phyloP scores from a whole-genome alignment of 2,329 filamentous ascomycete genomes.

The Tolypocladium capitatum region DNA sequence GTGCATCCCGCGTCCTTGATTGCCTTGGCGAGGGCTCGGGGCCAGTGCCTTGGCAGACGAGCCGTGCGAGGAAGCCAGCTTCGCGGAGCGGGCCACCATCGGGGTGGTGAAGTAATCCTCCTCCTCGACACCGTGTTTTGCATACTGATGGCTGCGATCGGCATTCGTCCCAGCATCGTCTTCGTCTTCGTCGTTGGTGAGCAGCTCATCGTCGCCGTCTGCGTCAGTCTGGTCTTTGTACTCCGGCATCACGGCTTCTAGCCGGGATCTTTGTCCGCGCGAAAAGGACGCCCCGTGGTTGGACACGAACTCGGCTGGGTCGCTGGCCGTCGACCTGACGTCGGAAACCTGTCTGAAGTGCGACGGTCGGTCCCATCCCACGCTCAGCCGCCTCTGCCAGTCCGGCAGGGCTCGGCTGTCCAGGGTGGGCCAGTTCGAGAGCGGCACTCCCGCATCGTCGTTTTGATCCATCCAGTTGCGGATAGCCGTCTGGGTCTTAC shows the following conservation, averaged over 20 bases:
- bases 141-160: slow-evolving; percentile 17
- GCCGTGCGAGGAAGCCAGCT: slow-evolving; percentile 19
- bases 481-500: slow-evolving; percentile 69
- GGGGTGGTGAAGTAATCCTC: slow-evolving; percentile 44
- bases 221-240: slow-evolving; percentile 59
- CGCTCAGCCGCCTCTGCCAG: slow-evolving; percentile 40
- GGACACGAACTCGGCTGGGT: slow-evolving; percentile 49
- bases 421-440: slow-evolving; percentile 35
- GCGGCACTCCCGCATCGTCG: slow-evolving; percentile 34
- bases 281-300: slow-evolving; percentile 28
- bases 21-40: slow-evolving; percentile 18
- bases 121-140: slow-evolving; percentile 15
- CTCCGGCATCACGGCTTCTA: slow-evolving; percentile 18
- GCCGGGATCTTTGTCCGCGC: slow-evolving; percentile 25
- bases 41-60: slow-evolving; percentile 16
- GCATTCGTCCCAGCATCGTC: slow-evolving; percentile 36
- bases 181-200: slow-evolving; percentile 65
- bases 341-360: slow-evolving; percentile 39
- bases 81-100: slow-evolving; percentile 26
- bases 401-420: slow-evolving; percentile 30
- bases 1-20: slow-evolving; percentile 37
- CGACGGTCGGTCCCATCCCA: slow-evolving; percentile 33
- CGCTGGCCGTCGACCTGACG: slow-evolving; percentile 46
- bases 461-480: slow-evolving; percentile 79
- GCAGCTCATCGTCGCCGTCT: slow-evolving; percentile 82